These are phyloP conservation scores for Syncephalastrum contaminatum DNA, from an alignment of 371 early-diverging fungal genomes.

Conservation along the genomic window DNA sequence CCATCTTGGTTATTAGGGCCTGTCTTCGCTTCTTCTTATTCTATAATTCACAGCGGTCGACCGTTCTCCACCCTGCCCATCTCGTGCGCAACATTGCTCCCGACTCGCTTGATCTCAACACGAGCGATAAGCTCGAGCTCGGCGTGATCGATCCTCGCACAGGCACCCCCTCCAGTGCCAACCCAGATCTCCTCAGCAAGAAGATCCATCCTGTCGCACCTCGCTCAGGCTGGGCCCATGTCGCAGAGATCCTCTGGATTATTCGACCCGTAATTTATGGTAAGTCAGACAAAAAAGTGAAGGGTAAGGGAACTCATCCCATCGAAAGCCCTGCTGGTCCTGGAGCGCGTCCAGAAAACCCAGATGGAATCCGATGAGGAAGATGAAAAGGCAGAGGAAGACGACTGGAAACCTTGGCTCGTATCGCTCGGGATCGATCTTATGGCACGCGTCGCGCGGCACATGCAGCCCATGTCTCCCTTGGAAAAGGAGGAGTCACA, in stretches of 20 bases:
- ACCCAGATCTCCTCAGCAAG: not conserved
- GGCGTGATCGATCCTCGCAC: slow-evolving; percentile 32
- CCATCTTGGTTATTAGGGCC: slow-evolving; percentile 13
- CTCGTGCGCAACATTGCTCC: slow-evolving; percentile 36
- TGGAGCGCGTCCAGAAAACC: not conserved
- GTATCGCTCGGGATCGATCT: slow-evolving; percentile 37
- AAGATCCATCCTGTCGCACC: slow-evolving; percentile 2
- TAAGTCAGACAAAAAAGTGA: slow-evolving; percentile 12
- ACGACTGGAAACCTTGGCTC: slow-evolving; percentile 38
- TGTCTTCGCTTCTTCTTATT: slow-evolving; percentile 28
- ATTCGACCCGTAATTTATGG: slow-evolving; percentile 39
- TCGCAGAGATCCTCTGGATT: slow-evolving; percentile 38
- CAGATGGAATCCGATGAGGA: slow-evolving; percentile 8
- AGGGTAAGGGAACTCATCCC: not conserved
- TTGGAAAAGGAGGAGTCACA: slow-evolving; percentile 37
- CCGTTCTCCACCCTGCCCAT: slow-evolving; percentile 43
- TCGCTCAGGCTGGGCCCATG: slow-evolving; percentile 25
- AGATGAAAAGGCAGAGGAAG: slow-evolving; percentile 15
- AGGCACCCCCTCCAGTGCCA: slow-evolving; percentile 26
- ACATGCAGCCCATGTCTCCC: slow-evolving; percentile 26
- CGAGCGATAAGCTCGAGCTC: slow-evolving; percentile 31
- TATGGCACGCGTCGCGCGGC: slow-evolving; percentile 18
- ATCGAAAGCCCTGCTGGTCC: not conserved
- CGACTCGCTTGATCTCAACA: slow-evolving; percentile 17
- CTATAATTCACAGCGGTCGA: slow-evolving; percentile 16